These are phyloP conservation scores for Lyophyllum shimeji DNA, from an alignment of 768 basidiomycete genomes.

Conservation along the genomic window DNA sequence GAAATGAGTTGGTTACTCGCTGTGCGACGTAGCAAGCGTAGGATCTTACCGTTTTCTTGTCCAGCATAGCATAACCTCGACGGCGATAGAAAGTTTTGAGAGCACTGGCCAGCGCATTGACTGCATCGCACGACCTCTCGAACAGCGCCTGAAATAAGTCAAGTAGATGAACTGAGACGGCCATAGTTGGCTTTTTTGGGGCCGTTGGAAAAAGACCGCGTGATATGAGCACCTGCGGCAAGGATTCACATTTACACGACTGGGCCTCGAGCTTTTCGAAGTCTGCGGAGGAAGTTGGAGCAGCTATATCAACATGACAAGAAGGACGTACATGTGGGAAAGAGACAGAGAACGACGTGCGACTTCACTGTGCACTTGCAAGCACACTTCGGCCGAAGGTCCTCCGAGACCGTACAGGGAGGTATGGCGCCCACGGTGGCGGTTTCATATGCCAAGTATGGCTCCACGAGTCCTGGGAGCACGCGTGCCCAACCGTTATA, in stretches of 20 bases:
- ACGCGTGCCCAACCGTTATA: slow-evolving; percentile 4
- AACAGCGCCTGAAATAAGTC: slow-evolving; percentile 34
- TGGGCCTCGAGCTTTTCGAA: slow-evolving; percentile 12
- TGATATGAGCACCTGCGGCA: slow-evolving; percentile 23
- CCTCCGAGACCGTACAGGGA: background rate
- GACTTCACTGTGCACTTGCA: background rate
- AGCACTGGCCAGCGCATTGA: slow-evolving; percentile 25
- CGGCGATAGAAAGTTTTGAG: slow-evolving; percentile 28
- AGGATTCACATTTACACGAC: slow-evolving; percentile 21
- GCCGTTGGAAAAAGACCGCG: slow-evolving; percentile 33
- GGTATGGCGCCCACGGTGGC: background rate
- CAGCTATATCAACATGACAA: background rate
- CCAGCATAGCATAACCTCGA: slow-evolving; percentile 21
- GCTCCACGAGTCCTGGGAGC: background rate
- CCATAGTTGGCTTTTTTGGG: slow-evolving; percentile 21
- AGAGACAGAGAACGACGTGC: slow-evolving; percentile 11
- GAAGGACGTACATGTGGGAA: slow-evolving; percentile 10
- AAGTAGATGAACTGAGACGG: slow-evolving; percentile 28
- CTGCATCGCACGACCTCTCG: slow-evolving; percentile 34
- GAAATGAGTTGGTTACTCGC: background rate
- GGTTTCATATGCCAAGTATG: background rate
- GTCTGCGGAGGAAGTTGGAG: slow-evolving; percentile 10
- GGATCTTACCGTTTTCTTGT: slow-evolving; percentile 7
- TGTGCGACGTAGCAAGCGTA: slow-evolving; percentile 4
- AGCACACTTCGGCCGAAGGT: background rate